phyloP scores from a whole-genome alignment of 208 protist species.

The Porcisia hertigi region DNA sequence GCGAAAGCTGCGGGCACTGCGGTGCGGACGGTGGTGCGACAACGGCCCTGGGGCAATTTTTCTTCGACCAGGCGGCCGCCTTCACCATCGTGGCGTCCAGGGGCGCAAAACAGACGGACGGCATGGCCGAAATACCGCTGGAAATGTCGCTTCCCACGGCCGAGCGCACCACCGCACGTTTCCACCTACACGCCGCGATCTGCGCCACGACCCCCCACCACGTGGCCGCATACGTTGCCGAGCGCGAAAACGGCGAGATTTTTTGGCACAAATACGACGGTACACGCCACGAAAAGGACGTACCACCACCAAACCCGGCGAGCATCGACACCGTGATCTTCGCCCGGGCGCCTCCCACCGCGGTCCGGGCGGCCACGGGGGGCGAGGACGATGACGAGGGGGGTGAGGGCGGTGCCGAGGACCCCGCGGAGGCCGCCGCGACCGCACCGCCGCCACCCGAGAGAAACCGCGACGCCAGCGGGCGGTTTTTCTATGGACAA shows the following conservation, averaged over 20 bases:
- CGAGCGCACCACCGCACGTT: too few species aligned
- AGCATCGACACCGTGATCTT: not conserved
- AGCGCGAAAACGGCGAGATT: not conserved
- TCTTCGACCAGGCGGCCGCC: too few species aligned
- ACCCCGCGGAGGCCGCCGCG: not conserved
- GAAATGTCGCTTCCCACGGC: not conserved
- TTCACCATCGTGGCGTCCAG: not conserved
- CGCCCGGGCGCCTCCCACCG: not conserved
- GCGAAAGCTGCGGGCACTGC: too few species aligned
- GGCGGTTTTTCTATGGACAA: not conserved
- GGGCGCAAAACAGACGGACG: not conserved
- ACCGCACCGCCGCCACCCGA: not conserved
- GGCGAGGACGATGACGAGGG: not conserved
- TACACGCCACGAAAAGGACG: not conserved
- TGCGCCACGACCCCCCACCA: not conserved
- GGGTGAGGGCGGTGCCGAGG: not conserved
- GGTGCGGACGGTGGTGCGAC: too few species aligned
- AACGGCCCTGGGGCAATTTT: too few species aligned
- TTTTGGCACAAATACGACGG: not conserved
- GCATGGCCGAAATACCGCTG: not conserved
- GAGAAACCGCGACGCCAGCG: not conserved
- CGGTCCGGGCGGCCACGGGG: not conserved
- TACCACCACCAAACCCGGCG: not conserved
- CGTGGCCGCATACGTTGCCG: not conserved
- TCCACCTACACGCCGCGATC: not conserved